A percentile compares a stretch with the other conserved stretches of the same genome.
Evolutionary conservation across 129 eudicot genomes (phyloP).

Genomic region (Apium graveolens): DNA sequence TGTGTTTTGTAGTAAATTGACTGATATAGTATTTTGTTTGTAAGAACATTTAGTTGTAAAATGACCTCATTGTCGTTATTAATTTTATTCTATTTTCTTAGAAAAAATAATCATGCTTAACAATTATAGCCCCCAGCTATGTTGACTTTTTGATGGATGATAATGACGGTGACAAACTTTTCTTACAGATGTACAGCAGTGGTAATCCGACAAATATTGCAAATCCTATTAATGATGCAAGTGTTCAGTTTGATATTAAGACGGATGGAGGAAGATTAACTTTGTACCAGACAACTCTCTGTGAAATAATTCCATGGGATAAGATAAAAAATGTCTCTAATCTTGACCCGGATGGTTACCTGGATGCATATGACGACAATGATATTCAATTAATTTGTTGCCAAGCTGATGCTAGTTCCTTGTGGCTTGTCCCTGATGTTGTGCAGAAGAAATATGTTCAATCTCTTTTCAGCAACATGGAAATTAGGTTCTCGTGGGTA

Average conservation of each 20-base stretch:
- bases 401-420: conserved; percentile 79
- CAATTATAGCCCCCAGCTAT: neutral
- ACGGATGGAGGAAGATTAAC: conserved; percentile 70
- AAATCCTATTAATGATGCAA: conserved; percentile 87
- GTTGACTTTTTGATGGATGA: neutral
- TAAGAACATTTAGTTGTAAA: neutral
- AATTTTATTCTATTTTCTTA: neutral
- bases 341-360: conserved; percentile 71
- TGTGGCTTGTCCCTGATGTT: conserved; percentile 85
- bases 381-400: conserved; percentile 94
- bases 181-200: conserved; percentile 90
- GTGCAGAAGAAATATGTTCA: conserved; percentile 52
- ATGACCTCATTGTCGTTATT: neutral
- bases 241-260: conserved; percentile 83
- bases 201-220: conserved; percentile 98
- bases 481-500: conserved; percentile 72
- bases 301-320: conserved; percentile 66
- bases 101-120: neutral
- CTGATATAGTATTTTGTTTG: neutral
- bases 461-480: conserved; percentile 54
- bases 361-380: conserved; percentile 52
- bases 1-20: neutral
- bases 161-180: neutral
- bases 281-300: conserved; percentile 71
- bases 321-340: conserved; percentile 24